Evolutionary conservation across 345 rosid species (phyloP), one percentile per base, ranked within the genome.

Genomic region (Salix udensis): DNA sequence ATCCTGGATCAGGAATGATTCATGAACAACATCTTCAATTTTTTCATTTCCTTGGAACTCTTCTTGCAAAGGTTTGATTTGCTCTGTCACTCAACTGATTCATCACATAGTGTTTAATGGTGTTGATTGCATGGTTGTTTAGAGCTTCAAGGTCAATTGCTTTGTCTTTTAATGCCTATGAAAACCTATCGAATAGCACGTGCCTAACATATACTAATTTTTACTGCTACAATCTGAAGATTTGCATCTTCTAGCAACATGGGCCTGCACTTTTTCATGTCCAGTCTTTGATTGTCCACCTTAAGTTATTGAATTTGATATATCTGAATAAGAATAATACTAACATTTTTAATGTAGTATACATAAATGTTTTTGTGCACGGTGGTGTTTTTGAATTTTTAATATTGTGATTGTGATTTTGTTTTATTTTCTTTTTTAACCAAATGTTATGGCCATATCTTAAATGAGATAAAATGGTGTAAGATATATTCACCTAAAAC

Each of bases 1-100:
- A 93, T 89, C 99, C 99, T 80, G 99, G 99, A 76, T 96, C 99
- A 26, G 98, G 96, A 85, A 80, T 96, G 92, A 84, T 89, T 80
- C 99, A 96, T 85, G 97, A 93, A 68, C 98, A 96, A 66, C 99
- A 96, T 85, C 92, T 96, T 68, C 98, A 93, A 72, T 93, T 93
- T 88, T 96, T 93, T 78, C 92, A 92, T 87, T 96, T 96, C 83
- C 92, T 96, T 70, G 99, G 99, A 65, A 89, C 87, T 74, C 97
- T 96, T 71, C 90, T 96, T 39, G 96, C 92, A 24, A 96, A 96
- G 90, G 99, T 96, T 84, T 71, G 74, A 67, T 75, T 77, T 50
- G 42, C 42, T 34, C 42, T 37, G 19, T 52, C 6, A 11, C 23
- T 67, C n/a, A 15, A 12, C 30, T 5, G 31, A 28, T 74, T 48